Evolutionary conservation across 306 rosid genomes (phyloP), one percentile per base, ranked within the genome.

Genomic region (Trifolium pratense): DNA sequence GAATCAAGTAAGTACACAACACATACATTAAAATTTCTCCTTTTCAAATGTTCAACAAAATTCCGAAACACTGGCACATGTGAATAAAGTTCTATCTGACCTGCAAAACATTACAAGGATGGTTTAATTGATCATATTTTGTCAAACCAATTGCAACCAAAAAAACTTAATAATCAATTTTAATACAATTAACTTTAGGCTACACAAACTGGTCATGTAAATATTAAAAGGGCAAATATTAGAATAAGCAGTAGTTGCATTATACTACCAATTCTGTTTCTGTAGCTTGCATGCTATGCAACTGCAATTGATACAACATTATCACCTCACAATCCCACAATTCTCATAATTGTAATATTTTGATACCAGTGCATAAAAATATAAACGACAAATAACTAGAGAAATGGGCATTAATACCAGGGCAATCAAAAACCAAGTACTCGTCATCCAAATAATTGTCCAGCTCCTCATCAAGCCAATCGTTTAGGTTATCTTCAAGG

Each of bases 1-100:
- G 98, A 93, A 86, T 93, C 96, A 46, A 93, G 96, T 64, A 93
- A 76, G 84, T 91, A 93, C 13, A 93, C 98, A 9, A 78, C 98
- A 70, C 98, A 93, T 61, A 93, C 87, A 62, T 78, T 93, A 82
- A 88, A 91, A 84, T 84, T 83, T 73, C 85, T 93, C 37, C 85
- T 78, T 68, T 87, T 84, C 86, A 93, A 80, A 88, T 93, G 97
- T 69, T 93, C 98, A 74, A 89, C 94, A 68, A 91, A 93, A 80
- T 91, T 93, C 65, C 77, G 76, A 52, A 91, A 92, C 75, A 88
- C 92, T 11, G 97, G 89, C 31, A 93, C 94, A 77, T 93, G 98
- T 1, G 97, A 91, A 82, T 82, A 93, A 49, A 91, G 96, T 82
- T 93, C 97, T 74, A 93, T 91, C 84, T 93, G 98, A 72, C 98